Conservation (phyloP, 1,284 basidiomycete species). For the Ganoderma multipileum region DNA sequence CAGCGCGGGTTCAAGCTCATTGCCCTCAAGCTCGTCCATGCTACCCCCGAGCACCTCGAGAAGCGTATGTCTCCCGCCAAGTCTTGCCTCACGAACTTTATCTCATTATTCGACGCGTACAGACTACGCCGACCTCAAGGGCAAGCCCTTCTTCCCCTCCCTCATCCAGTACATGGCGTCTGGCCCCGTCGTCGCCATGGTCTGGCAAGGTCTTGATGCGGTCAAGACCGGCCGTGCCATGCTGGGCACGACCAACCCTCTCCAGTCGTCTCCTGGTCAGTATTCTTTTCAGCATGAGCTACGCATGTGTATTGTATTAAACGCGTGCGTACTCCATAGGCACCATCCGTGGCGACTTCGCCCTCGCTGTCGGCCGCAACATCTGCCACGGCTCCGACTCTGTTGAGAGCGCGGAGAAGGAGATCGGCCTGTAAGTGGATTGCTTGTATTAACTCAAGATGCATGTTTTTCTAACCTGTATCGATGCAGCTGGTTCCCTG, state of each 20-base stretch:
- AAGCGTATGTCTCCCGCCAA: slow-evolving; percentile 62
- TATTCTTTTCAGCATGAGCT: slow-evolving; percentile 22
- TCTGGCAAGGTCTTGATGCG: slow-evolving; percentile 96
- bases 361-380: slow-evolving; percentile 92
- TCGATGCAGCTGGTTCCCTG: slow-evolving; percentile 79
- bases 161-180: slow-evolving; percentile 95
- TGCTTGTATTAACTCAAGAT: slow-evolving; percentile 1
- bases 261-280: slow-evolving; percentile 84
- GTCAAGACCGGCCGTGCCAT: slow-evolving; percentile 96
- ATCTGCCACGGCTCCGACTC: slow-evolving; percentile 96
- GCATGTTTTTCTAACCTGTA: slow-evolving; percentile 30
- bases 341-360: slow-evolving; percentile 93
- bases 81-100: background rate
- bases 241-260: slow-evolving; percentile 98
- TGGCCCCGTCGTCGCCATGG: slow-evolving; percentile 97
- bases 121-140: slow-evolving; percentile 95
- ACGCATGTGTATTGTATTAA: background rate
- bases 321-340: slow-evolving; percentile 47
- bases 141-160: slow-evolving; percentile 92
- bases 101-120: slow-evolving; percentile 17
- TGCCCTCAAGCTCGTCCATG: slow-evolving; percentile 87
- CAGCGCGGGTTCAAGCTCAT: slow-evolving; percentile 94
- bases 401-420: slow-evolving; percentile 90
- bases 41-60: slow-evolving; percentile 85
- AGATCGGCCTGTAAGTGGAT: slow-evolving; percentile 81